phyloP scores from a whole-genome alignment of 768 basidiomycete genomes.

The Coprinopsis strossmayeri region DNA sequence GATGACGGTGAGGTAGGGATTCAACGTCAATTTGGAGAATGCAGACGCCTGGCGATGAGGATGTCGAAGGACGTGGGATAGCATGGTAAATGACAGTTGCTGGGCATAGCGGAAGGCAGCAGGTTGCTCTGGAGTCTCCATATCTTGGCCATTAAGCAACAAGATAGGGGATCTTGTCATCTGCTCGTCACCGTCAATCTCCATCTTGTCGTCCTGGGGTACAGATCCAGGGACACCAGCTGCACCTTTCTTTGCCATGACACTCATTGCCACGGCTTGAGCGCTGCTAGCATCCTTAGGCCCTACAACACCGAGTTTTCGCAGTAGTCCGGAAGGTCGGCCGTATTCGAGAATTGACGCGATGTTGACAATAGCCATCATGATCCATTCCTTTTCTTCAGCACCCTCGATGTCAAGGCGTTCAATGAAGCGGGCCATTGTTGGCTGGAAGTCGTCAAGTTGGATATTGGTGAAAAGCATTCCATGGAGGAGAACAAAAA shows the following conservation, averaged over 20 bases:
- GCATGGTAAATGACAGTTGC: slow-evolving; percentile 72
- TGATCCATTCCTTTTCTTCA: slow-evolving; percentile 88
- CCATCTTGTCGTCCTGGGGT: slow-evolving; percentile 42
- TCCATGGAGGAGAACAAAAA: slow-evolving; percentile 91
- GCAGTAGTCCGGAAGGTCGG: slow-evolving; percentile 60
- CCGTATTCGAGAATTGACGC: slow-evolving; percentile 86
- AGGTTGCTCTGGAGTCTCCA: slow-evolving; percentile 41
- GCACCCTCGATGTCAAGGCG: slow-evolving; percentile 77
- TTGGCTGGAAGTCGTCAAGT: slow-evolving; percentile 83
- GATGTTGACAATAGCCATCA: slow-evolving; percentile 90
- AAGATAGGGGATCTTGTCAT: slow-evolving; percentile 20
- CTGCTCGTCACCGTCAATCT: slow-evolving; percentile 23
- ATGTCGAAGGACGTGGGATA: slow-evolving; percentile 62
- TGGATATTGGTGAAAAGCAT: slow-evolving; percentile 97
- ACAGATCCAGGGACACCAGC: slow-evolving; percentile 23
- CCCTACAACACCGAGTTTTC: slow-evolving; percentile 50
- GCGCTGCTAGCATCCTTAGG: slow-evolving; percentile 27
- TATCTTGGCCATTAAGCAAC: slow-evolving; percentile 20
- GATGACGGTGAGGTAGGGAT: slow-evolving; percentile 82
- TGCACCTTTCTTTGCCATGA: slow-evolving; percentile 43
- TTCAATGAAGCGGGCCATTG: slow-evolving; percentile 81
- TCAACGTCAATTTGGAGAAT: slow-evolving; percentile 51
- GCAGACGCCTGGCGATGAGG: slow-evolving; percentile 56
- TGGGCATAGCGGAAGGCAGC: slow-evolving; percentile 67
- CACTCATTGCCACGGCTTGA: slow-evolving; percentile 34